phyloP scores from a whole-genome alignment of 1,139 yeast genomes.

The Taphrina communis region DNA sequence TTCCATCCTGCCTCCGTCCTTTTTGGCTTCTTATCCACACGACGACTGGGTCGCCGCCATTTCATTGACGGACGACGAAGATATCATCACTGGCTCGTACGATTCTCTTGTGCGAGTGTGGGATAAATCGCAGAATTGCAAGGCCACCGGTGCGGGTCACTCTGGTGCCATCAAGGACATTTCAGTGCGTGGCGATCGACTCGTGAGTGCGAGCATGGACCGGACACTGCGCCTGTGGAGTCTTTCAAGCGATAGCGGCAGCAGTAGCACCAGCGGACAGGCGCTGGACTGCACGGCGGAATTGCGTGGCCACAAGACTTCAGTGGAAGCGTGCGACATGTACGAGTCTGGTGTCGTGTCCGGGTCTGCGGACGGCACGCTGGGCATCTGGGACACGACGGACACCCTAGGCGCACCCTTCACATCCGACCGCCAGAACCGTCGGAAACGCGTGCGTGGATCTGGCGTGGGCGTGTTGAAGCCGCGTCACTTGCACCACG shows the following conservation, averaged over 20 bases:
- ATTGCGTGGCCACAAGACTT: conserved; percentile 29
- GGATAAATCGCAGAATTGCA: conserved; percentile 53
- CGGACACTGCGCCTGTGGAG: conserved; percentile 90
- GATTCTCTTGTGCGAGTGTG: conserved; percentile 94
- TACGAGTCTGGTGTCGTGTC: conserved; percentile 22
- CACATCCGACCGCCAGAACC: conserved; percentile 15
- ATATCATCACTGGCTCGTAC: conserved; percentile 79
- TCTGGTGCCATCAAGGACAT: conserved; percentile 86
- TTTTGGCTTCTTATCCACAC: conserved; percentile 81
- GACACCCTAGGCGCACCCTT: conserved; percentile 19
- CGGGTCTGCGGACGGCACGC: conserved; percentile 31
- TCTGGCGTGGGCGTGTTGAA: conserved; percentile 38
- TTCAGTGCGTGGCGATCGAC: conserved; percentile 80
- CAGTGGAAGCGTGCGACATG: conserved; percentile 37
- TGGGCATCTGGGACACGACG: conserved; percentile 34
- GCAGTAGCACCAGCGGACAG: conserved; percentile 52
- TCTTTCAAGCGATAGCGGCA: conserved; percentile 49
- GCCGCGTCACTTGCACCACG: conserved; percentile 19
- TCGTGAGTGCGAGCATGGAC: conserved; percentile 77
- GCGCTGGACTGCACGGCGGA: conserved; percentile 26
- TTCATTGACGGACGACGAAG: conserved; percentile 52
- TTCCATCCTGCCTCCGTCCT: conserved; percentile 91
- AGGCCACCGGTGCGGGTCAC: conserved; percentile 69
- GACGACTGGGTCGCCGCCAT: conserved; percentile 96
- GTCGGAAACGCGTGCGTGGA: conserved; percentile 30